Percentiles rank a stretch among this genome's conserved stretches.
These are phyloP conservation scores for Ogataea kodamae DNA, from an alignment of 805 yeast genomes.

Conservation along the genomic window DNA sequence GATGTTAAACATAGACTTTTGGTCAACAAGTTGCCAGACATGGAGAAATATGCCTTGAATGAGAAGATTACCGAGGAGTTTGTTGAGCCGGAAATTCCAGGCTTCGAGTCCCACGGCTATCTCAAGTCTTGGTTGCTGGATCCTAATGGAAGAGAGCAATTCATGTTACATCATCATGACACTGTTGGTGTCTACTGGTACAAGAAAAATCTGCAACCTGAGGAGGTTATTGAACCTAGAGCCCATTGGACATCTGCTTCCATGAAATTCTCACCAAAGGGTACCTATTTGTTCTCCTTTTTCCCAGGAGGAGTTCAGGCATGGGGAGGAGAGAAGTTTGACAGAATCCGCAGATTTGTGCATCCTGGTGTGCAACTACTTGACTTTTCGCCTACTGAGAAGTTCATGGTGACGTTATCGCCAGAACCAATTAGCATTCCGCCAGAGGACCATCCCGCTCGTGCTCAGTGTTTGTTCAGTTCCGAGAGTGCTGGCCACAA, in stretches of 20 bases:
- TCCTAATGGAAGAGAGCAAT: constrained; percentile 85
- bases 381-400: constrained; percentile 91
- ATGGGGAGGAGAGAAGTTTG: constrained; percentile 89
- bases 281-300: constrained; percentile 79
- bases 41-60: constrained; percentile 70
- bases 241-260: constrained; percentile 83
- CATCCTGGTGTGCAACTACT: constrained; percentile 88
- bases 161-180: constrained; percentile 73
- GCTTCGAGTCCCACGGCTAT: constrained; percentile 73
- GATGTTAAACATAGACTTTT: constrained; percentile 89
- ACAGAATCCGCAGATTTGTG: constrained; percentile 67
- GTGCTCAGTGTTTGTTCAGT: constrained; percentile 74
- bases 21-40: constrained; percentile 78
- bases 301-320: constrained; percentile 94
- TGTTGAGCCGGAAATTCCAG: constrained; percentile 68
- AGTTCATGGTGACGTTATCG: constrained; percentile 84
- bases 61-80: constrained; percentile 61
- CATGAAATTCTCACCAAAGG: constrained; percentile 89
- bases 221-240: constrained; percentile 74
- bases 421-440: constrained; percentile 77
- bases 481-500: constrained; percentile 90
- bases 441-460: constrained; percentile 59
- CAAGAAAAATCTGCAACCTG: constrained; percentile 64
- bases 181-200: constrained; percentile 86
- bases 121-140: constrained; percentile 91